Conservation (phyloP, 2,329 filamentous ascomycete genomes). For the Fusarium sacchari region DNA sequence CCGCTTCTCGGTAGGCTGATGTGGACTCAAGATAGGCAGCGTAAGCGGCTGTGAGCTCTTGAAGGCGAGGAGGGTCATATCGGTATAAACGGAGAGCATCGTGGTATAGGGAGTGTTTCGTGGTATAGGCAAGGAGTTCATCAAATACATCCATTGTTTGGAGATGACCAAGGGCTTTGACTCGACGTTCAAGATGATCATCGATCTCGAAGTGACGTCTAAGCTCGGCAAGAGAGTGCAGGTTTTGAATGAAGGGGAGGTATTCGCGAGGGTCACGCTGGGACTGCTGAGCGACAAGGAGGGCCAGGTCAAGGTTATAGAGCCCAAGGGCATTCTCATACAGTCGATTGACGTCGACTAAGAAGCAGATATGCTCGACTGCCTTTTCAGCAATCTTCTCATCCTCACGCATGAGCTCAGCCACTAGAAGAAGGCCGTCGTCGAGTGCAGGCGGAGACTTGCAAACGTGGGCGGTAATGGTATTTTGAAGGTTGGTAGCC, state of each 20-base stretch:
- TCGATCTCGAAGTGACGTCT: conserved; percentile 87
- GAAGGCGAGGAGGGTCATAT: conserved; percentile 76
- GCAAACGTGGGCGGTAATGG: conserved; percentile 94
- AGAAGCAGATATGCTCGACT: conserved; percentile 96
- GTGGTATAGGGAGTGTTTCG: conserved; percentile 82
- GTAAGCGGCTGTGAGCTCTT: conserved; percentile 78
- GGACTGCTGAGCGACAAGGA: conserved; percentile 93
- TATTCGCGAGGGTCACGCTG: conserved; percentile 97
- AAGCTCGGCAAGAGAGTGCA: conserved; percentile 77
- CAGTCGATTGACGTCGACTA: conserved; percentile 90
- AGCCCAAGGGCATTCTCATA: conserved; percentile 91
- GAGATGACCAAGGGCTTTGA: conserved; percentile 82
- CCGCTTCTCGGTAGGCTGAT: conserved; percentile 86
- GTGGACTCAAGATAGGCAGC: conserved; percentile 79
- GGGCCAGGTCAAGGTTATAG: conserved; percentile 89
- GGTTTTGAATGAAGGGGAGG: conserved; percentile 88
- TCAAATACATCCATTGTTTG: conserved; percentile 78
- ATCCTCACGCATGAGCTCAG: conserved; percentile 75
- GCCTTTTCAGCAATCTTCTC: conserved; percentile 83
- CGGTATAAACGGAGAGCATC: conserved; percentile 83
- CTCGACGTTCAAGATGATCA: conserved; percentile 79
- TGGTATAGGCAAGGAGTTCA: conserved; percentile 80
- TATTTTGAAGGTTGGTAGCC: conserved; percentile 80
- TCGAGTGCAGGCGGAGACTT: conserved; percentile 91
- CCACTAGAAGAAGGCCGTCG: conserved; percentile 82